Percentiles rank a stretch among this genome's conserved stretches.
phyloP scores from a whole-genome alignment of 1,139 yeast species.

The Magnusiomyces clavatus region DNA sequence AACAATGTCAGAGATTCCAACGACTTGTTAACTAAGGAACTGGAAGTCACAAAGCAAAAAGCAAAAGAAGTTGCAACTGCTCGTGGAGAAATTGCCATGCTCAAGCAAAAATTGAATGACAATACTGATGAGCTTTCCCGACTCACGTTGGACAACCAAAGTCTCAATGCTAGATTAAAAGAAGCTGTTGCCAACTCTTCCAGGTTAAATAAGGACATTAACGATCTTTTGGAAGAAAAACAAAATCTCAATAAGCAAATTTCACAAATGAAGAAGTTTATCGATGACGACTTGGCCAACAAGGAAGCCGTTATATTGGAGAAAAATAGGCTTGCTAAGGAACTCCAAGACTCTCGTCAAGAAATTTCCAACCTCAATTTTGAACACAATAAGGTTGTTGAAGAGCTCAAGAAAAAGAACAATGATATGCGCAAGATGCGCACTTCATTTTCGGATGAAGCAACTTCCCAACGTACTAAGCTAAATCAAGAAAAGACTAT shows the following conservation, averaged over 20 bases:
- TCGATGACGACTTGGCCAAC: constrained; percentile 19
- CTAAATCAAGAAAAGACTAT: constrained; percentile 27
- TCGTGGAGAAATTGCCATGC: constrained; percentile 28
- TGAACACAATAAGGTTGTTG: constrained; percentile 25
- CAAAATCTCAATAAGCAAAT: constrained; percentile 16
- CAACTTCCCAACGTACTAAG: constrained; percentile 39
- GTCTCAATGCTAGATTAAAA: constrained; percentile 10
- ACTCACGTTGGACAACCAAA: constrained; percentile 9
- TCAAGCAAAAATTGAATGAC: constrained; percentile 36
- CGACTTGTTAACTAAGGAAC: constrained; percentile 19
- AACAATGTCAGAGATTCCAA: constrained; percentile 19
- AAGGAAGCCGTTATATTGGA: constrained; percentile 20
- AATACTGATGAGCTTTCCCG: constrained; percentile 15
- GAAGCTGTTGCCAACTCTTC: constrained; percentile 14
- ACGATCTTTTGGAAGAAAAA: constrained; percentile 9
- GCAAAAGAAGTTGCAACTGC: constrained; percentile 18
- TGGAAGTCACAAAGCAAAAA: constrained; percentile 20
- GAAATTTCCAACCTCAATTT: constrained; percentile 18
- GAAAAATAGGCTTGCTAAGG: constrained; percentile 25
- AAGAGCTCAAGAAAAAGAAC: constrained; percentile 22
- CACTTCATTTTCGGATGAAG: constrained; percentile 33
- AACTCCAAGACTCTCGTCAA: constrained; percentile 20
- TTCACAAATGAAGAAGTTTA: constrained; percentile 19
- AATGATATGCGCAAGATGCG: constrained; percentile 34
- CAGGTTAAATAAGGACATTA: constrained; percentile 11